Conservation (phyloP, 108 stramenopile genomes). For the Nannochloropsis gaditana region DNA sequence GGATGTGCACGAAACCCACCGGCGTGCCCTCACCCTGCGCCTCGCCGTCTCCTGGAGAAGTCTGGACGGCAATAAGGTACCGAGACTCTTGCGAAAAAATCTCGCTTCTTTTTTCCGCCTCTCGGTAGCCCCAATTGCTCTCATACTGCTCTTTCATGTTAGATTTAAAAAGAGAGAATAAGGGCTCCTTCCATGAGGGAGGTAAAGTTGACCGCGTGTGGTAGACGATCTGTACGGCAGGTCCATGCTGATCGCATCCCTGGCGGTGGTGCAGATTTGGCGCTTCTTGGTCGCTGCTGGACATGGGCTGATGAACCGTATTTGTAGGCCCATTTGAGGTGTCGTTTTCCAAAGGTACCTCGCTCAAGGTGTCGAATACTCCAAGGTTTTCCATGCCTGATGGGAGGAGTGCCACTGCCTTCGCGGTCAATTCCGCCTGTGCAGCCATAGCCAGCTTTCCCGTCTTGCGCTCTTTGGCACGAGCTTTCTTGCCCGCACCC, state of each 20-base stretch:
- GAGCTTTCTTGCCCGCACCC: conserved; percentile 1
- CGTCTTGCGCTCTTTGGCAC: neutral
- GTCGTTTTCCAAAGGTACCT: no score
- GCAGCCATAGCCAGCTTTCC: neutral
- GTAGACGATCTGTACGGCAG: neutral
- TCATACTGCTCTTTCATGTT: conserved; percentile 1
- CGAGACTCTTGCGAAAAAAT: neutral
- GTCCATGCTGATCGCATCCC: no score
- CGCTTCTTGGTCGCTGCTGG: no score
- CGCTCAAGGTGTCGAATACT: neutral
- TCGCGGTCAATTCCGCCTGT: neutral
- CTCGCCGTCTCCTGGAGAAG: neutral
- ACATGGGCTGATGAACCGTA: no score
- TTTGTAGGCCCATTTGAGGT: no score
- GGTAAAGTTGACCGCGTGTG: neutral
- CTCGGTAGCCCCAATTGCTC: neutral
- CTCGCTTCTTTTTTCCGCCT: neutral
- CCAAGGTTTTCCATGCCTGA: neutral
- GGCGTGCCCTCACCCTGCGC: neutral
- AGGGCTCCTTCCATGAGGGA: neutral
- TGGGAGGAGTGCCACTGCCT: neutral
- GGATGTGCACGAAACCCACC: conserved; percentile 11
- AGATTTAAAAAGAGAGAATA: neutral
- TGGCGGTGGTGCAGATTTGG: no score
- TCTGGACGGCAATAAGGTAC: neutral